Evolutionary conservation across 139 green algal species (phyloP).

Genomic region (Chlamydomonas schloesseri): DNA sequence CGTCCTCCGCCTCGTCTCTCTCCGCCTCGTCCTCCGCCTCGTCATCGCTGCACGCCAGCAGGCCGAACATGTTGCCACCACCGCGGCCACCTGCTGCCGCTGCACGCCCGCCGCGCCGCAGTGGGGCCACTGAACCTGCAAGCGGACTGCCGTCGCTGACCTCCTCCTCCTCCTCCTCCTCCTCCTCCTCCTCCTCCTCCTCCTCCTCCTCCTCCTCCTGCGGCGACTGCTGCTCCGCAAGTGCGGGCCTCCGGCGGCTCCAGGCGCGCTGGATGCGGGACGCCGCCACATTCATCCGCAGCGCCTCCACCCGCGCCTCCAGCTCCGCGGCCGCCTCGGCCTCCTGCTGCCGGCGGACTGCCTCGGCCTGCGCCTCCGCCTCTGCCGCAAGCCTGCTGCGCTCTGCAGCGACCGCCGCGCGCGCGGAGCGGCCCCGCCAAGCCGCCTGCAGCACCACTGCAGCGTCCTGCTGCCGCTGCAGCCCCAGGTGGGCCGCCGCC

Average conservation of each 20-base stretch:
- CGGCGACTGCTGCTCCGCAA: neutral
- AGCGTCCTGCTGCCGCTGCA: neutral
- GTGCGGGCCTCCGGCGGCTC: neutral
- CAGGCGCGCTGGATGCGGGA: neutral
- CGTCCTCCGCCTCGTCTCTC: neutral
- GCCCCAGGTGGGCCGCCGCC: too few relatives aligned
- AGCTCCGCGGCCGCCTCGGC: neutral
- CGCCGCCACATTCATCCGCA: neutral
- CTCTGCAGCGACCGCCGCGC: neutral
- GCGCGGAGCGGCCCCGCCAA: neutral
- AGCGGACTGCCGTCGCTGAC: too few relatives aligned
- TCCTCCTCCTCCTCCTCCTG: neutral
- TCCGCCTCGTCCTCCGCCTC: neutral
- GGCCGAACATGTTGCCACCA: too few relatives aligned
- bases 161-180: too few relatives aligned
- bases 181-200: neutral
- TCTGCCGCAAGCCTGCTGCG: too few relatives aligned
- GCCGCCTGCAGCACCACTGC: neutral
- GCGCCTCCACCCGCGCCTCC: neutral
- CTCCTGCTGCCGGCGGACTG: neutral
- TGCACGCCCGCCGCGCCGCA: too few relatives aligned
- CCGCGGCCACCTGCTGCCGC: too few relatives aligned
- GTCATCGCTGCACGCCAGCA: neutral
- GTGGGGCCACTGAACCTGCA: too few relatives aligned
- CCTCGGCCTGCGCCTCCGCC: neutral